phyloP scores from a whole-genome alignment of 108 stramenopile species.

The Nitzschia inconspicua region DNA sequence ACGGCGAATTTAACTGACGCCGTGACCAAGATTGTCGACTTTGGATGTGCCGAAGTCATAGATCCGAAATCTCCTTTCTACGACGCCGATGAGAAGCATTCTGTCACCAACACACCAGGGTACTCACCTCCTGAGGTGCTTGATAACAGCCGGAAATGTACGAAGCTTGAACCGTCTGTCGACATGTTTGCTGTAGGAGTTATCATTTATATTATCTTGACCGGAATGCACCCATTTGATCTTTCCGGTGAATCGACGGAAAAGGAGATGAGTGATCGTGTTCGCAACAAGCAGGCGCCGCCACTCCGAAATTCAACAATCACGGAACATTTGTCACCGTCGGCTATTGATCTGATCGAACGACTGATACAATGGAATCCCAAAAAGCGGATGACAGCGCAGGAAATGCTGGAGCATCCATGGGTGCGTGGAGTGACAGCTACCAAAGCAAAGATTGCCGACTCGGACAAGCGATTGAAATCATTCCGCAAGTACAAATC shows the following conservation, averaged over 20 bases:
- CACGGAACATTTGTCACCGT: conserved; percentile 55
- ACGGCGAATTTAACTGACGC: conserved; percentile 47
- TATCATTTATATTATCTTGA: conserved; percentile 85
- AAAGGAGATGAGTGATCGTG: conserved; percentile 53
- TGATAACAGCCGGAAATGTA: conserved; percentile 7
- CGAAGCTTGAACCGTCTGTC: conserved; percentile 30
- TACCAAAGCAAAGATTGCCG: conserved; percentile 54
- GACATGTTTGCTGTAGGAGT: conserved; percentile 85
- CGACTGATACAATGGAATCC: conserved; percentile 65
- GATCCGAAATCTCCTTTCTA: conserved; percentile 36
- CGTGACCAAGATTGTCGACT: conserved; percentile 77
- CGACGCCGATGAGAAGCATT: neutral
- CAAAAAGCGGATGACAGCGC: conserved; percentile 66
- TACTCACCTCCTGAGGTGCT: conserved; percentile 84
- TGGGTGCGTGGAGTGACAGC: conserved; percentile 87
- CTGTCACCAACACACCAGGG: conserved; percentile 47
- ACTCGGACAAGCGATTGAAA: conserved; percentile 51
- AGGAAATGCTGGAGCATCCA: conserved; percentile 79
- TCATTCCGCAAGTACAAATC: conserved; percentile 59
- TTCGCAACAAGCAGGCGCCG: conserved; percentile 37
- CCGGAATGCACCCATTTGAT: conserved; percentile 83
- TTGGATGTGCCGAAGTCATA: conserved; percentile 71
- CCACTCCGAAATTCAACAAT: conserved; percentile 30
- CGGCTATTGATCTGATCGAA: conserved; percentile 75
- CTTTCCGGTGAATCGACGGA: conserved; percentile 53